A percentile compares a stretch with the other conserved stretches of the same genome.
phyloP scores from a whole-genome alignment of 345 rosid species.

The Linum tenue region DNA sequence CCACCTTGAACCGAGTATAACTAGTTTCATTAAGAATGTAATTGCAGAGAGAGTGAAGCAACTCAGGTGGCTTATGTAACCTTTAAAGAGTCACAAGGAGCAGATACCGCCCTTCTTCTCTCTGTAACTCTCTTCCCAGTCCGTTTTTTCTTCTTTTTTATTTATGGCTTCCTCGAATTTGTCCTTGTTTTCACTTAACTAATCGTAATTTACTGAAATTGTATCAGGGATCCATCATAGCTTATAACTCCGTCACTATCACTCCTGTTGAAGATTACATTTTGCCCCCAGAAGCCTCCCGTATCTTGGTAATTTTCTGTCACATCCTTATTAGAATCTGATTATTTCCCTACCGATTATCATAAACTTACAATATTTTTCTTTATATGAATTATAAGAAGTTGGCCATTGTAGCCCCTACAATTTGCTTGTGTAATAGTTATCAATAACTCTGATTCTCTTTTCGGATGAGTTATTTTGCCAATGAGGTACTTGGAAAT shows the following conservation, averaged over 20 bases:
- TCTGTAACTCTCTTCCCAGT: slow-evolving; percentile 21
- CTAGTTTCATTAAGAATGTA: not conserved
- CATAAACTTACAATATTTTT: too few relatives aligned
- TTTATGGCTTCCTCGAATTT: too few relatives aligned
- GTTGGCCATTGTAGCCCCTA: too few relatives aligned
- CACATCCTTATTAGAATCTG: not conserved
- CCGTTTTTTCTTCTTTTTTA: not conserved
- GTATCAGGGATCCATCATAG: slow-evolving; percentile 28
- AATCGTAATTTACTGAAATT: not conserved
- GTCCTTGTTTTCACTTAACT: too few relatives aligned
- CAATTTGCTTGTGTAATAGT: too few relatives aligned
- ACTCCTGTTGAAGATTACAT: slow-evolving; percentile 33
- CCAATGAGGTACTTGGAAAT: too few relatives aligned
- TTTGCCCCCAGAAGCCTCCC: slow-evolving; percentile 32
- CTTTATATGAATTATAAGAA: too few relatives aligned
- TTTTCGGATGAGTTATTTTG: too few relatives aligned
- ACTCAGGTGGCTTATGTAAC: slow-evolving; percentile 37
- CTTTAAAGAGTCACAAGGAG: slow-evolving; percentile 34
- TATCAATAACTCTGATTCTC: too few relatives aligned
- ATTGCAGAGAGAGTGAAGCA: slow-evolving; percentile 30
- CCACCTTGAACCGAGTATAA: not conserved
- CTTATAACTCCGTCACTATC: slow-evolving; percentile 26
- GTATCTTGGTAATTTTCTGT: slow-evolving; percentile 19
- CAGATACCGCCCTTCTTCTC: slow-evolving; percentile 44
- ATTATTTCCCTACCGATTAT: not conserved